phyloP scores from a whole-genome alignment of 192 early-diverging fungal species.

The Podochytrium sp. region DNA sequence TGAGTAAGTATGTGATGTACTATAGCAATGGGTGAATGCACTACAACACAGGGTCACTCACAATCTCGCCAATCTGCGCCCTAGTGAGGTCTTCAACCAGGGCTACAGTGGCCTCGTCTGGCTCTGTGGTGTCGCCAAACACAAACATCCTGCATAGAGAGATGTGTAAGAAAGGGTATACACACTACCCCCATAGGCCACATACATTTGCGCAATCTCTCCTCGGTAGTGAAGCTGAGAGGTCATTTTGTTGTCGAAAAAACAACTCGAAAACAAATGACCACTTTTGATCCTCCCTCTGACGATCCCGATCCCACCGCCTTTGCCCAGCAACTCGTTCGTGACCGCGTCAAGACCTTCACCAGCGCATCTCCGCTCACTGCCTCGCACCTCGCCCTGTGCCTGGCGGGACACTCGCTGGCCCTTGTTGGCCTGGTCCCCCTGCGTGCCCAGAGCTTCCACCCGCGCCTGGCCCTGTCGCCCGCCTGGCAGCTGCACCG shows the following conservation, averaged over 20 bases:
- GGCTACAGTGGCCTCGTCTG: constrained; percentile 82
- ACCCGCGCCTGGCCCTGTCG: constrained; percentile 25
- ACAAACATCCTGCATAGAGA: too few species aligned
- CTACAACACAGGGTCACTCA: constrained; percentile 38
- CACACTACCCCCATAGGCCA: too few species aligned
- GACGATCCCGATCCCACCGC: neutral
- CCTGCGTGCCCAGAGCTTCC: constrained; percentile 11
- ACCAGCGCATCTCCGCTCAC: neutral
- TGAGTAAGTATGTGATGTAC: too few species aligned
- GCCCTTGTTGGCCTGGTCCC: constrained; percentile 16
- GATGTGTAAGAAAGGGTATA: too few species aligned
- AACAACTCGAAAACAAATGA: too few species aligned
- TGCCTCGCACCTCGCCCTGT: neutral
- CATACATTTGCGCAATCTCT: constrained; percentile 76
- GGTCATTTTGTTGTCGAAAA: neutral
- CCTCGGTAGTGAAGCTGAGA: constrained; percentile 30
- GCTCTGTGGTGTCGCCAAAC: constrained; percentile 92
- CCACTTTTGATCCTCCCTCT: too few species aligned
- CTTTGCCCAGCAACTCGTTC: constrained; percentile 13
- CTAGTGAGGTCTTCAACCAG: constrained; percentile 96
- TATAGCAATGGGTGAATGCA: too few species aligned
- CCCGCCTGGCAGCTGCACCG: constrained; percentile 25
- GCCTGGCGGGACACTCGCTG: neutral
- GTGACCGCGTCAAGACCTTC: constrained; percentile 17
- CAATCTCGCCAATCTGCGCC: constrained; percentile 93